These are phyloP conservation scores for Starmerella gropengiesseri DNA, from an alignment of 805 yeast genomes.

Conservation along the genomic window DNA sequence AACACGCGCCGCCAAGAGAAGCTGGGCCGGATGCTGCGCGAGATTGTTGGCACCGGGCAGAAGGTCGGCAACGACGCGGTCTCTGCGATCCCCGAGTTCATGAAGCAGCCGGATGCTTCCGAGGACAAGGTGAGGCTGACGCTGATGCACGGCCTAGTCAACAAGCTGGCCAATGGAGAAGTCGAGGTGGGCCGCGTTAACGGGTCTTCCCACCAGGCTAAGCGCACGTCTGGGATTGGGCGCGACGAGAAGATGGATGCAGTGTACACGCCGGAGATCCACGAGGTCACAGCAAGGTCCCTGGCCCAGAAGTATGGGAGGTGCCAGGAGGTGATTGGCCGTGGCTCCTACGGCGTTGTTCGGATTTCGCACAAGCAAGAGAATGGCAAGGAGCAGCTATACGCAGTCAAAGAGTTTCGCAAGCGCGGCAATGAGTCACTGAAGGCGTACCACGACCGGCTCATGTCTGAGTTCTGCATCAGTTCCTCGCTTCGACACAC, in stretches of 20 bases:
- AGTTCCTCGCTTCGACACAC: constrained; percentile 64
- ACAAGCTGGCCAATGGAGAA: constrained; percentile 29
- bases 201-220: constrained; percentile 17
- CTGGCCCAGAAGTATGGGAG: constrained; percentile 85
- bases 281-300: constrained; percentile 33
- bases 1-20: constrained; percentile 45
- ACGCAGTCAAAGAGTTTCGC: constrained; percentile 69
- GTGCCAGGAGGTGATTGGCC: constrained; percentile 89
- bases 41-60: constrained; percentile 31
- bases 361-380: constrained; percentile 61
- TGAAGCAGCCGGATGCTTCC: constrained; percentile 14
- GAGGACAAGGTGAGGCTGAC: constrained; percentile 23
- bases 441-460: constrained; percentile 52
- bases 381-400: constrained; percentile 36
- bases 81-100: constrained; percentile 26
- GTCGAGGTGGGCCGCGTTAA: constrained; percentile 28
- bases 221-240: constrained; percentile 5
- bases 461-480: constrained; percentile 84
- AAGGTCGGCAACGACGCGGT: constrained; percentile 30
- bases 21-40: constrained; percentile 53
- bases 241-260: background rate
- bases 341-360: constrained; percentile 91
- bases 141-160: constrained; percentile 30
- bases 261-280: constrained; percentile 8
- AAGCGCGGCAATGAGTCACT: constrained; percentile 49